Evolutionary conservation across 495 filamentous ascomycete genomes (phyloP), one percentile per base, ranked within the genome.

Genomic region (Daldinia bambusicola): DNA sequence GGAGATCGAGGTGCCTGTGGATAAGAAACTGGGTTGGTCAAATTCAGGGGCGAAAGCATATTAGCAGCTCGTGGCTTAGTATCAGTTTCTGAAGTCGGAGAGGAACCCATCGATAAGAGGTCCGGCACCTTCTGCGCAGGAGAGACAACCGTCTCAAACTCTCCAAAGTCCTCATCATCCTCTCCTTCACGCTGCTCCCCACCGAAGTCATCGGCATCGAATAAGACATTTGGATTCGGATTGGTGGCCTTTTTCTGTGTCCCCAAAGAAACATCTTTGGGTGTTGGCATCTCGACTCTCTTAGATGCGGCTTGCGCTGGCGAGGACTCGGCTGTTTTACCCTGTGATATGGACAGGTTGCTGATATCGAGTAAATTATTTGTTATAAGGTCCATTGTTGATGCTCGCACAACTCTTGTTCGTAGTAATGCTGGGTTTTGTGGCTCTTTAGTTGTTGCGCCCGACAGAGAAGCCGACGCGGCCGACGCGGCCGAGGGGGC

Each of bases 131-230:
- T 22, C 41, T 74, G 75, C 8, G 18, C 63, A 9, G 71, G 68
- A 22, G 74, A 64, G 37, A 74, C 62, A 37, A 78, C 80, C 0
- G 80, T 76, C 65, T 84, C 83, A 57, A 85, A 85, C 52, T 85
- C 83, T 30, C 83, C 83, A 72, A 84, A 84, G n/a, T 85, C 83
- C 38, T 84, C 81, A 22, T 82, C 83, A 45, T 83, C 80, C 26
- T 79, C 82, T 8, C 56, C 74, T 0, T 77, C 75, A 8, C 72
- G 67, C 4, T 74, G 72, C 4, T 76, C 75, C 3, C 75, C 76
- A 41, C 82, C 80, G 50, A 83, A 84, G 48, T 85, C 80, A 37
- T 81, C 82, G 61, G 82, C 83, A 63, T 85, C 83, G 56, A 85
- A 85, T 7, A 85, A 70, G 4, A 85, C 82, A 41, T 81, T 81